Evolutionary conservation across 2,329 filamentous ascomycete genomes (phyloP), one percentile per base, ranked within the genome.

Genomic region (Rosellinia necatrix): DNA sequence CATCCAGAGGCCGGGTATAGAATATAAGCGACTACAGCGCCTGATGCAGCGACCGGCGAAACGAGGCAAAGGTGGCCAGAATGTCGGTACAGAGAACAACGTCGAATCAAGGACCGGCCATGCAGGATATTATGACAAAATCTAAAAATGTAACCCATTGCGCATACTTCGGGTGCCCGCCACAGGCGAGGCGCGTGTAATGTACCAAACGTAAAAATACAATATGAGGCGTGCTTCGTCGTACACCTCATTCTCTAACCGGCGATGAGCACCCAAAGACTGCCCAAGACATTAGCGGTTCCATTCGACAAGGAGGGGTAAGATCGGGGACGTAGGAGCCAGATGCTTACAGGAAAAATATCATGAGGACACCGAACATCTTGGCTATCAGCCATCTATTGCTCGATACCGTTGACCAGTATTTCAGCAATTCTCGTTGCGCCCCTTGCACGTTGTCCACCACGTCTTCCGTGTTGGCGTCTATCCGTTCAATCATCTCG

Each of bases 361-460:
- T 92, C 92, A 97, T 97, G 66, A 97, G 75, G 46, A 97, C 91
- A 58, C 93, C 86, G 74, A 89, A 89, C 86, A 90, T 89, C 78
- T 88, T 89, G 8, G 89, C 89, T 51, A 97, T 87, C 62, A 99
- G 77, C 94, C 93, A 97, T 62, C 94, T 83, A 77, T 99, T 99
- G 60, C 92, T 91, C 53, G 91, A 94, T 24, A 97, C 92, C 35
- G 92, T 83, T 24, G 86, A 89, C 93, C 94, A 99, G 75, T 97
- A 99, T 74, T 97, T 97, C 76, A 99, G 85, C 69, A 99, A 73
- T 75, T 99, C 93, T 61, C 92, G 83, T 72, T 99, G 94, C 5
- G 94, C 94, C 15, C 94, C 94, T 69, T 96, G 86, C n/a, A 99
- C 93, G 67, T 99, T 99, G 69, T 97, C 93, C 51, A 99, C 93